Base-by-base conservation (phyloP, 441 rosid species). In the Raphanus hybrid region DNA sequence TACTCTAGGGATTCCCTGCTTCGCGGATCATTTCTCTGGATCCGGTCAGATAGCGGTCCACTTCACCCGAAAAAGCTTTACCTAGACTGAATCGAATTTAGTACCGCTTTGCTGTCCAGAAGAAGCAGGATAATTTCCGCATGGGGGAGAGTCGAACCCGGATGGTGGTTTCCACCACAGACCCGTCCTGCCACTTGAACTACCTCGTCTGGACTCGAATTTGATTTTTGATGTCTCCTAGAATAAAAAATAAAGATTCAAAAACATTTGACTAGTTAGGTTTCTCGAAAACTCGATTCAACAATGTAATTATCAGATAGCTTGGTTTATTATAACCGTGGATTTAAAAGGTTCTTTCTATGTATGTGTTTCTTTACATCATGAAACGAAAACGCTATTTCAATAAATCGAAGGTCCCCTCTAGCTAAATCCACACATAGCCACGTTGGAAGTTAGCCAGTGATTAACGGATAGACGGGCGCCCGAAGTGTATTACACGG, bases 201-300 rank as follows among this genome's bases (percentile, higher is more conserved):
- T 16, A 16, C 18, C 18, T 16, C 18, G 18, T 16, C 18, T n/a
- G n/a, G 18, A 16, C 18, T 74, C 71, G 43, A 32, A 39, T 4
- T 73, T 73, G 66, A 67, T 72, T 37, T 16, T 62, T 23, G 23
- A 48, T 78, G 58, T 72, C 73, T 60, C 72, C 1, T 16, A 5
- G 16, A 20, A 23, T 16, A 57, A 0, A 41, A 41, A 6, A 20
- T 8, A 11, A 43, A 14, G 58, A 45, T 16, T 48, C 37, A 3
- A 0, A 59, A 66, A 54, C 52, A 66, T 26, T 71, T 66, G 45
- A 67, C 73, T 66, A 35, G 60, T 50, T 34, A 59, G 23, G 45
- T 29, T 67, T 67, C 52, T 60, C 8, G 66, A 27, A 20, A 5
- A 45, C 14, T 11, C 35, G 27, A 43, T 66, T 29, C n/a, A 15